Percentiles rank a stretch among this genome's conserved stretches.
Conservation (phyloP, 140 eudicot genomes). For the Oenanthe javanica region DNA sequence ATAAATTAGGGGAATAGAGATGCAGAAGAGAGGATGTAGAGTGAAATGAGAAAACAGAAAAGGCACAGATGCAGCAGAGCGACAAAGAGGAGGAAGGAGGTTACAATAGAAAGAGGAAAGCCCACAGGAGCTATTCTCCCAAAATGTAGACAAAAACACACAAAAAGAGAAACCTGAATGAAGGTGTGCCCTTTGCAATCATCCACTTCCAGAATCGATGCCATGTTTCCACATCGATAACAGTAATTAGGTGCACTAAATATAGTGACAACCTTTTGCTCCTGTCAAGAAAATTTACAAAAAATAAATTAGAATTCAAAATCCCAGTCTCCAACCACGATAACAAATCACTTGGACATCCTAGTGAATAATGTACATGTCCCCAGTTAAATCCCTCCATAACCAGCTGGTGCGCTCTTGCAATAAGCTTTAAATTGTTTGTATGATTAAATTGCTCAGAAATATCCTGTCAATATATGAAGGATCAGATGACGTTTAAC, state of each 20-base stretch:
- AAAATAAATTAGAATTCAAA: background rate
- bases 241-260: constrained; percentile 96
- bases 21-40: background rate
- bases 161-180: constrained; percentile 50
- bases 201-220: constrained; percentile 94
- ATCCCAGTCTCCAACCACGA: background rate
- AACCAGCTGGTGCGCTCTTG: constrained; percentile 96
- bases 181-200: constrained; percentile 90
- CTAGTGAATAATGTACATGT: constrained; percentile 42
- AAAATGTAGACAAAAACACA: background rate
- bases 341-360: background rate
- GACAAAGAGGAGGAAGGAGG: background rate
- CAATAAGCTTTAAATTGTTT: constrained; percentile 76
- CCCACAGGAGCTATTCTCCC: background rate
- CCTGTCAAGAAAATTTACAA: constrained; percentile 37
- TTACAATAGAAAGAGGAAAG: background rate
- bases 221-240: constrained; percentile 98
- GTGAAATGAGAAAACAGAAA: background rate
- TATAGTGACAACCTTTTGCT: constrained; percentile 90
- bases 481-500: background rate
- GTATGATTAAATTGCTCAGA: constrained; percentile 91
- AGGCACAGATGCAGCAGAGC: background rate
- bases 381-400: constrained; percentile 99
- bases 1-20: background rate
- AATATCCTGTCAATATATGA: constrained; percentile 55